Conservation (phyloP, 2,329 filamentous ascomycete species). For the Proliferodiscus dingleyae region DNA sequence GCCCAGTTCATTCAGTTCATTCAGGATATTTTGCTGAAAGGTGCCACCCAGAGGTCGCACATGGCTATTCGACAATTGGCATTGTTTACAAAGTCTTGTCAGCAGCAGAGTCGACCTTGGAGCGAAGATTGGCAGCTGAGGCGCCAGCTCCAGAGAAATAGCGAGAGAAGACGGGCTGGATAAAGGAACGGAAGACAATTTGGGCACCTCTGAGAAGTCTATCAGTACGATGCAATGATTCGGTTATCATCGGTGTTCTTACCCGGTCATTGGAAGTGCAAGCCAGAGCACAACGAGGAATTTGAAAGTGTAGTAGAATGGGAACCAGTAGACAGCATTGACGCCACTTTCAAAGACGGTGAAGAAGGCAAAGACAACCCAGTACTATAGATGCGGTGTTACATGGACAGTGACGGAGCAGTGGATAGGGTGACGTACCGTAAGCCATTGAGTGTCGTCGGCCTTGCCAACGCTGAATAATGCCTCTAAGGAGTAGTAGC, state of each 20-base stretch:
- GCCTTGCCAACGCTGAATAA: constrained; percentile 66
- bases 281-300: constrained; percentile 97
- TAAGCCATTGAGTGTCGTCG: constrained; percentile 79
- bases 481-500: constrained; percentile 77
- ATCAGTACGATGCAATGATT: background rate
- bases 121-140: constrained; percentile 80
- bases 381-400: constrained; percentile 55
- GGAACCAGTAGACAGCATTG: constrained; percentile 88
- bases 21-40: no score
- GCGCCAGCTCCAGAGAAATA: constrained; percentile 72
- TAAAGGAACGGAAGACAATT: constrained; percentile 92
- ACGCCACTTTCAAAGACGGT: constrained; percentile 79
- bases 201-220: constrained; percentile 71
- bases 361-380: constrained; percentile 80
- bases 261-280: constrained; percentile 90
- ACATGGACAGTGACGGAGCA: constrained; percentile 1
- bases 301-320: constrained; percentile 99
- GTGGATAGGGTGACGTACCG: constrained; percentile 44
- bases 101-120: constrained; percentile 72
- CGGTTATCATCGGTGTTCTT: constrained; percentile 38
- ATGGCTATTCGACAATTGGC: no score
- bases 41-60: no score
- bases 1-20: no score
- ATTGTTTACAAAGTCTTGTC: constrained; percentile 67
- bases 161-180: constrained; percentile 85